Evolutionary conservation across 2,329 filamentous ascomycete genomes (phyloP).

Genomic region (Colletotrichum tanaceti): DNA sequence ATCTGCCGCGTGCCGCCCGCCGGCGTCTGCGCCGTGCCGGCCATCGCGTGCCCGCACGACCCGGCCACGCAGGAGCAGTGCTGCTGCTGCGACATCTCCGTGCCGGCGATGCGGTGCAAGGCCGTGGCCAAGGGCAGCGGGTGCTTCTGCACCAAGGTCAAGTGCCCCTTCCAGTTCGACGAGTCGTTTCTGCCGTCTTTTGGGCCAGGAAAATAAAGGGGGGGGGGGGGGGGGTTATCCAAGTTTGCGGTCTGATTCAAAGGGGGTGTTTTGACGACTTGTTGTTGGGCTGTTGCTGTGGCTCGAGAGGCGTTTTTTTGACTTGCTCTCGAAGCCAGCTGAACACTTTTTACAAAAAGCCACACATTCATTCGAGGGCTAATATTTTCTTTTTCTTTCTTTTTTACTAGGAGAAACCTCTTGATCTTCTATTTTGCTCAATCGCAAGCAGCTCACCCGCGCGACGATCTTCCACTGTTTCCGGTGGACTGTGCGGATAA

Average conservation of each 20-base stretch:
- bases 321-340: not conserved
- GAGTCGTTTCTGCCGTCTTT: slow-evolving; percentile 1
- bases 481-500: not conserved
- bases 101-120: slow-evolving; percentile 22
- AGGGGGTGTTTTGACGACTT: not conserved
- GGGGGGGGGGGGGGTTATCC: no score
- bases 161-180: slow-evolving; percentile 37
- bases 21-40: slow-evolving; percentile 30
- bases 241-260: not conserved
- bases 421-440: not conserved
- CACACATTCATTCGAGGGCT: not conserved
- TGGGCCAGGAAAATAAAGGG: not conserved
- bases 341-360: no score
- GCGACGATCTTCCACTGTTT: not conserved
- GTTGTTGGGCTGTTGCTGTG: not conserved
- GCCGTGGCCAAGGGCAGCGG: slow-evolving; percentile 19
- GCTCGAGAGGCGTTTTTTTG: not conserved
- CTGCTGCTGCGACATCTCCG: slow-evolving; percentile 41
- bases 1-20: slow-evolving; percentile 38
- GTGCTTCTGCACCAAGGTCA: slow-evolving; percentile 34
- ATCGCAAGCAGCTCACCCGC: not conserved
- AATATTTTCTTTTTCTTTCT: no score
- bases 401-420: no score
- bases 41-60: slow-evolving; percentile 42
- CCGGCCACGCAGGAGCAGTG: slow-evolving; percentile 39